Conservation (phyloP, 176 grass and related monocot species). For the Saccharum spontaneum region DNA sequence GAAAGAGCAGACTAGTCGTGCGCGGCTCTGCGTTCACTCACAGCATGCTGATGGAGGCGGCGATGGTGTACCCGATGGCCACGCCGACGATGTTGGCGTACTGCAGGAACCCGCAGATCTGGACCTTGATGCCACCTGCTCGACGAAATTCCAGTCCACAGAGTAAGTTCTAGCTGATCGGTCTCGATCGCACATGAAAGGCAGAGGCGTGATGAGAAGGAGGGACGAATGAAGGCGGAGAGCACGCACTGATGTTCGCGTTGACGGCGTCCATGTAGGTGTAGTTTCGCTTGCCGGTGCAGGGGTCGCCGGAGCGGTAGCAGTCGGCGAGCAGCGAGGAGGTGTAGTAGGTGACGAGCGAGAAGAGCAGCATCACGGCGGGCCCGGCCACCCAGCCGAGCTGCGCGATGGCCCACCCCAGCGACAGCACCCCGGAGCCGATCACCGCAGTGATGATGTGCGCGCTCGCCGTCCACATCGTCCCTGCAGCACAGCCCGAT, state of each 20-base stretch:
- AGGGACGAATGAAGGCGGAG: background rate
- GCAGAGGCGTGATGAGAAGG: background rate
- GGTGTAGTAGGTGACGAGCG: conserved; percentile 77
- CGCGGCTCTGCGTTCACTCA: background rate
- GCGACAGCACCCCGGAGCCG: conserved; percentile 67
- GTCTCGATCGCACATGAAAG: background rate
- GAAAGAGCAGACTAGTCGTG: background rate
- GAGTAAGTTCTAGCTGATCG: background rate
- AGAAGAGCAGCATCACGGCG: conserved; percentile 75
- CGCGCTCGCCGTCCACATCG: conserved; percentile 88
- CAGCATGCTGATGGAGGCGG: conserved; percentile 80
- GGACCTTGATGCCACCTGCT: conserved; percentile 70
- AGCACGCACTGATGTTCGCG: conserved; percentile 53
- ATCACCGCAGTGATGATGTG: conserved; percentile 86
- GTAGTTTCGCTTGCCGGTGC: conserved; percentile 62
- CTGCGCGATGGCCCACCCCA: conserved; percentile 77
- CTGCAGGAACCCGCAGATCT: conserved; percentile 68
- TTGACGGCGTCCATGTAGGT: conserved; percentile 75
- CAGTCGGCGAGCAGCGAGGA: conserved; percentile 63
- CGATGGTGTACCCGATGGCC: conserved; percentile 80
- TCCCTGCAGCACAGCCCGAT: conserved; percentile 24
- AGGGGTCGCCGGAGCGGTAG: conserved; percentile 67
- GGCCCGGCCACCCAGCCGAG: conserved; percentile 74
- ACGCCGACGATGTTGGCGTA: conserved; percentile 86
- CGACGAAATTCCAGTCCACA: background rate